Conservation (phyloP, 176 grass and related monocot genomes). For the Otatea glauca region DNA sequence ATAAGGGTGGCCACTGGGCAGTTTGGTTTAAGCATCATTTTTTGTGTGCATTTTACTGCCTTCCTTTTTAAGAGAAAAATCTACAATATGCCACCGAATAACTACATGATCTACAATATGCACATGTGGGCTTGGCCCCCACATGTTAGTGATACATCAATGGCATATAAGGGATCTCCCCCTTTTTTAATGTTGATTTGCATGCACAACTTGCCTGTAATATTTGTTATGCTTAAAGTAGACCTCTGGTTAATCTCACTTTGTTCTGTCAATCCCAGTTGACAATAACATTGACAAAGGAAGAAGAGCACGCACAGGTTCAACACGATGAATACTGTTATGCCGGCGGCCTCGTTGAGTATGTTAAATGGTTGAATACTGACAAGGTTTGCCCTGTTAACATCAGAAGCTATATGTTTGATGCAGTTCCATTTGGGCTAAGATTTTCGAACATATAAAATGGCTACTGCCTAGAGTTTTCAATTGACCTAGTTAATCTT, state of each 20-base stretch:
- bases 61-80: neutral
- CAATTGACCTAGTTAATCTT: conserved; percentile 31
- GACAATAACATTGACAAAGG: conserved; percentile 86
- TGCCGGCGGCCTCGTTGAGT: conserved; percentile 92
- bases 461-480: conserved; percentile 2
- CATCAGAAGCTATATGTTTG: conserved; percentile 32
- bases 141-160: too few species aligned
- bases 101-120: too few species aligned
- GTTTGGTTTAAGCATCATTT: conserved; percentile 35
- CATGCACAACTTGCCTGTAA: conserved; percentile 9
- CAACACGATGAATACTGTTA: conserved; percentile 89
- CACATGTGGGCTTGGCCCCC: too few species aligned
- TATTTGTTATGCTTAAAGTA: conserved; percentile 26
- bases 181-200: conserved; percentile 5
- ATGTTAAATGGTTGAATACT: conserved; percentile 95
- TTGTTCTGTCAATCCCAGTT: conserved; percentile 58
- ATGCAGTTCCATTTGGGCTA: conserved; percentile 25
- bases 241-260: conserved; percentile 27
- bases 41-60: neutral
- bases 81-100: too few species aligned
- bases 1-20: neutral
- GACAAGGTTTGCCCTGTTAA: conserved; percentile 73
- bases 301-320: conserved; percentile 57
- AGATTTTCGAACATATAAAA: neutral
- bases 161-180: too few species aligned